phyloP scores from a whole-genome alignment of 31 red algal genomes.

The Endocladia muricata region DNA sequence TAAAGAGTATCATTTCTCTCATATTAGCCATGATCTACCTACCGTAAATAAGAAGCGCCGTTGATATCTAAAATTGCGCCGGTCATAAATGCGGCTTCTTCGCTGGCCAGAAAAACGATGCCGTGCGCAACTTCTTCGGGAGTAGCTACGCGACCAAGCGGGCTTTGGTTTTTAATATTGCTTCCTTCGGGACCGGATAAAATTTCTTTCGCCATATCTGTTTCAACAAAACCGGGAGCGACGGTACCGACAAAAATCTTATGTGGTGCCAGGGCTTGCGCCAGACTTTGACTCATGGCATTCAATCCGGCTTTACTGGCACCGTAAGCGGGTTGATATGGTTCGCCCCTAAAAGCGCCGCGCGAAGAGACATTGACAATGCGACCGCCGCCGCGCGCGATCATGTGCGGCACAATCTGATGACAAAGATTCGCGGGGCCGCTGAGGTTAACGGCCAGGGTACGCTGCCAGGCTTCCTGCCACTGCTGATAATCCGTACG shows the following conservation, averaged over 20 bases:
- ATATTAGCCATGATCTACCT: too few species aligned
- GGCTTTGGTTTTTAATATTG: too few species aligned
- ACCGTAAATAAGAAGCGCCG: too few species aligned
- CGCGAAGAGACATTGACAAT: conserved; percentile 4
- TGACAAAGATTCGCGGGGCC: background rate
- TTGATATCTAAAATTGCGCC: background rate
- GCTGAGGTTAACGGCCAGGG: background rate
- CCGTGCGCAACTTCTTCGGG: background rate
- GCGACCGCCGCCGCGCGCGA: background rate
- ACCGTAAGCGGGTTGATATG: background rate
- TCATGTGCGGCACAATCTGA: background rate
- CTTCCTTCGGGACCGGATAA: too few species aligned
- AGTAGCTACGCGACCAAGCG: background rate
- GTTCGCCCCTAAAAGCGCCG: conserved; percentile 4
- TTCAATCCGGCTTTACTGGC: conserved; percentile 6
- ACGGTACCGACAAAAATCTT: conserved; percentile 5
- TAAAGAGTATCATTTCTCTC: too few species aligned
- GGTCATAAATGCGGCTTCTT: conserved; percentile 2
- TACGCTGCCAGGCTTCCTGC: background rate
- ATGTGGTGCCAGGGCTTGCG: background rate
- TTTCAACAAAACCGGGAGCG: conserved; percentile 11
- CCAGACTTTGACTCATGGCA: conserved; percentile 2
- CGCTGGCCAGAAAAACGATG: background rate
- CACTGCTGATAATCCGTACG: background rate
- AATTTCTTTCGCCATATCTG: too few species aligned